These are phyloP conservation scores for Epichloe brachyelytri DNA, from an alignment of 2,329 filamentous ascomycete species.

Conservation along the genomic window DNA sequence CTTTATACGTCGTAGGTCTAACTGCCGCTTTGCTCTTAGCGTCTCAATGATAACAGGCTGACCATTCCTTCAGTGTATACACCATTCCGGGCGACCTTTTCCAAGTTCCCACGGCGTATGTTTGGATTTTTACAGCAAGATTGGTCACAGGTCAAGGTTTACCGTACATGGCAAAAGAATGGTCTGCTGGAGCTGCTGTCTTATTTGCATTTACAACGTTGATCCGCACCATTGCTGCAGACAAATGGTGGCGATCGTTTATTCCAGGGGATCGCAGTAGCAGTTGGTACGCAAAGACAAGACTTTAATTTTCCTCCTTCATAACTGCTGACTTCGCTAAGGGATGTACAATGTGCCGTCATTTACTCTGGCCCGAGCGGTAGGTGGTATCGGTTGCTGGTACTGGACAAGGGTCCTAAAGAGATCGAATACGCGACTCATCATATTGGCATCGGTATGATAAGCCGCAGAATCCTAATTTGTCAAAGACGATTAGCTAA, in stretches of 20 bases:
- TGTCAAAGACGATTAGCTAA: background rate
- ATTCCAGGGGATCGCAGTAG: constrained; percentile 96
- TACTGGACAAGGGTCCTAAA: constrained; percentile 54
- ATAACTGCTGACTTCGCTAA: constrained; percentile 15
- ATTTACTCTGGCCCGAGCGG: constrained; percentile 79
- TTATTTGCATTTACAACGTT: constrained; percentile 63
- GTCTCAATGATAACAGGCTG: background rate
- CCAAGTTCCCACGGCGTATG: constrained; percentile 85
- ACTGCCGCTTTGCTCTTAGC: background rate
- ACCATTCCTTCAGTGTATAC: constrained; percentile 49
- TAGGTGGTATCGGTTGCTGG: constrained; percentile 63
- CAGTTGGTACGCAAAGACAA: constrained; percentile 49
- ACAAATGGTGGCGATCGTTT: constrained; percentile 55
- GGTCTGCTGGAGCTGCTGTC: constrained; percentile 59
- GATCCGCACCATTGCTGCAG: constrained; percentile 46
- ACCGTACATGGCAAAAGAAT: constrained; percentile 70
- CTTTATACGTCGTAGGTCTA: constrained; percentile 54
- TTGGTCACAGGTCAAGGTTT: constrained; percentile 85
- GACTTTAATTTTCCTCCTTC: background rate
- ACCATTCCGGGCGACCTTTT: constrained; percentile 79
- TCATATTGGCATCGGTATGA: constrained; percentile 66
- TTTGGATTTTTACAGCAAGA: constrained; percentile 94
- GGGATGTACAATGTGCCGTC: constrained; percentile 97
- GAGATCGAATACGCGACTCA: constrained; percentile 58
- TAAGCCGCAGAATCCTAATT: background rate